Base-by-base conservation (phyloP, 805 yeast genomes). In the Kluyveromyces nonfermentans region DNA sequence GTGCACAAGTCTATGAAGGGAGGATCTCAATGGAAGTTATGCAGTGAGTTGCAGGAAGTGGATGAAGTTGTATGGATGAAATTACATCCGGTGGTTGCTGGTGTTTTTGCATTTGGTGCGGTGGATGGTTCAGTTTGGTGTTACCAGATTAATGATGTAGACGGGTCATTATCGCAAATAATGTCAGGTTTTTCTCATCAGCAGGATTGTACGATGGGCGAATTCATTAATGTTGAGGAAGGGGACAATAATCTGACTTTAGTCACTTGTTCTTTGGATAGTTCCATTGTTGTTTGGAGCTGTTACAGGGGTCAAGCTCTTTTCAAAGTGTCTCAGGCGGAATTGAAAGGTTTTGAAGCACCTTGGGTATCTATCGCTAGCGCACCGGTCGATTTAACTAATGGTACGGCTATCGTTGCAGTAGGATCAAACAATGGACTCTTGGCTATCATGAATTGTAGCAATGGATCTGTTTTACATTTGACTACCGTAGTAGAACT, bases 111-210 rank as follows among this genome's bases (percentile, higher is more conserved):
- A 12, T 86, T 85, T 59, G 97, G 97, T 49, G 90, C 87, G 18
- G 69, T 72, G 7, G 96, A 89, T 63, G 98, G 98, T 2, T 82
- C 95, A 0, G 94, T 89, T 3, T 90, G 96, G 95, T 86, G 82
- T 21, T 93, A 88, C 60, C 85, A 82, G 56, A 73, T 89, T 34
- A 80, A 75, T 70, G 48, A 51, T 9, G 33, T 45, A 12, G 63
- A 65, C 19, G 75, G 82, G 41, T 63, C 75, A 9, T 64, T 84
- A 42, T 86, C 78, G 46, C 84, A 80, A 59, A 65, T 85, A 32
- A 81, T 85, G 82, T 71, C 82, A 38, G 93, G 90, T 2, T 84
- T 82, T 57, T 78, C 82, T 16, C 97, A 90, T 65, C 79, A 84
- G 46, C 64, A 74, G 46, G 93, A 89, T 53, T 81, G 90, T 60